Base-by-base conservation (phyloP, 257 asterid genomes). In the Parsonsia alboflavescens region DNA sequence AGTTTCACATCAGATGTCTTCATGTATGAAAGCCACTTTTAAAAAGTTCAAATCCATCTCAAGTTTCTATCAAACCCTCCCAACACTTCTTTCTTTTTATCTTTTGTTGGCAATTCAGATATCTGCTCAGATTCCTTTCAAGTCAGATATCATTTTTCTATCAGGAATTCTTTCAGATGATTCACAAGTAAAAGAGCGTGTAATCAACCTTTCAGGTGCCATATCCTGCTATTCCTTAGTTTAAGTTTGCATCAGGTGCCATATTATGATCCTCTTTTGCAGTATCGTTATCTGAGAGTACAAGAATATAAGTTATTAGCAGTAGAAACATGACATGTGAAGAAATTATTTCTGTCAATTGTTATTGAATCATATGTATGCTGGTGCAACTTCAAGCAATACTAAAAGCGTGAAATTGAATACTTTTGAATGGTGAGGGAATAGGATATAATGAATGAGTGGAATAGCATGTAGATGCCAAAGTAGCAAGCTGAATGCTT, bases 71-170 rank as follows among this genome's bases (percentile, higher is more conserved):
- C 13, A 13, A 26, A 9, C 62, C 45, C 78, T 75, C 78, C 57
- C 73, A 48, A 36, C 56, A 59, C 71, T 68, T 68, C 69, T 70
- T 71, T 74, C 63, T 75, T 24, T 45, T 68, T 75, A 57, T 76
- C n/a, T n/a, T 36, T 46, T 24, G 30, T 33, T 33, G 39, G 24
- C 49, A 12, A 77, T 85, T 80, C 87, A 95, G 99, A 81, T 95
- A 79, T 89, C 99, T 85, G 96, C 96, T 76, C 78, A 65, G 85
- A 81, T 87, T 69, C 93, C 99, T 62, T 82, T 92, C 86, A 82
- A 79, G 82, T 94, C 87, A 11, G 99, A 95, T 77, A 62, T 95
- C 72, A 85, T 90, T 73, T 95, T 95, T 78, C 82, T 89, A 68
- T 86, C 99, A 58, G 91, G 88, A 81, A 85, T 84, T 68, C 79